Base-by-base conservation (phyloP, 129 eudicot species). In the Erigeron canadensis region DNA sequence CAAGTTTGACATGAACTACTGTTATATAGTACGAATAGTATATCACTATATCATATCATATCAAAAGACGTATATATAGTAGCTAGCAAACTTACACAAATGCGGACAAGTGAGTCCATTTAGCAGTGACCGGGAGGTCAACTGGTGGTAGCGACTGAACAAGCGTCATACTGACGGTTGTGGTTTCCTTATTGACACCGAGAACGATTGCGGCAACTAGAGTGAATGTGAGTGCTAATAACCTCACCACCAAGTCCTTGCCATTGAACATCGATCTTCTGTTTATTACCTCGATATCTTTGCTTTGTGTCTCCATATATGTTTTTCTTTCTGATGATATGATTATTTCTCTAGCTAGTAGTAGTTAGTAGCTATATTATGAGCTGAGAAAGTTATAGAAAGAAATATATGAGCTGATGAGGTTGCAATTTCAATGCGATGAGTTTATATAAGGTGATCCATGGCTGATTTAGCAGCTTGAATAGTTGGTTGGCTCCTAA, bases 141-240 rank as follows among this genome's bases (percentile, higher is more conserved):
- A 89, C 42, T 42, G 96, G 93, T 42, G 96, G 96, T 58, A 89
- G 75, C 43, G 89, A 58, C 3, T 86, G 61, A 37, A 85, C 84
- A 28, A 89, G 7, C 2, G 77, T 42, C 18, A 89, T 5, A 11
- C 82, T 2, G 17, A 89, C 84, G 13, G 72, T 69, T 5, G 51
- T 78, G 13, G 88, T 89, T 80, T 89, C 80, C 73, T 67, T 74
- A 75, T 84, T 72, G n/a, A 84, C 79, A 5, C 88, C 96, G 22
- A 86, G 70, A 41, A 86, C 66, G 13, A 86, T 65, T 3, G 96
- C 84, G 0, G 90, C 93, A 28, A 73, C 75, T 1, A 89, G 78
- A 50, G 88, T 75, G 61, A 86, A 77, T 3, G 82, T 67, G 13
- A 89, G 74, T 8, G 88, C 93, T 72, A 89, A 70, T 2, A 86